Evolutionary conservation across 495 filamentous ascomycete genomes (phyloP).

Genomic region (Podospora fimiseda): DNA sequence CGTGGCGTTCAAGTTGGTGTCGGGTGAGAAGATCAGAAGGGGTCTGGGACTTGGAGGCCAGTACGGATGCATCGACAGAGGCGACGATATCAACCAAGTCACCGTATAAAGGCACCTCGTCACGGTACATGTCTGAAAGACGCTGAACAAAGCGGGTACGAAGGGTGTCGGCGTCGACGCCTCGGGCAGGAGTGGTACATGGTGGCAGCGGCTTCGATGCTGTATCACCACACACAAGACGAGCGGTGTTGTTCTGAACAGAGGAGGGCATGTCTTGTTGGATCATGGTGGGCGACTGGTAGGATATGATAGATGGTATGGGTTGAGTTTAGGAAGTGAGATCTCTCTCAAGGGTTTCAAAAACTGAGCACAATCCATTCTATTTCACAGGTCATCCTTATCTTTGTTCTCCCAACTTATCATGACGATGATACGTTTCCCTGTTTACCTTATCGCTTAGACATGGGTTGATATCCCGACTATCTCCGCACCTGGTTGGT

Average conservation of each 20-base stretch:
- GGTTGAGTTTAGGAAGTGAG: no score
- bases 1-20: slow-evolving; percentile 37
- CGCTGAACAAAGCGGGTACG: slow-evolving; percentile 31
- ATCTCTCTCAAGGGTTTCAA: no score
- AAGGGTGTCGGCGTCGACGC: slow-evolving; percentile 15
- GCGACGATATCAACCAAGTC: slow-evolving; percentile 31
- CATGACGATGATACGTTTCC: background rate
- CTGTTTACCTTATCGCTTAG: background rate
- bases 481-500: background rate
- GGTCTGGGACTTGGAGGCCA: slow-evolving; percentile 4
- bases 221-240: background rate
- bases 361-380: no score
- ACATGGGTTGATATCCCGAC: background rate
- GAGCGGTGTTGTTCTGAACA: background rate
- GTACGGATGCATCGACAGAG: slow-evolving; percentile 25
- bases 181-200: no score
- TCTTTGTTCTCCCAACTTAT: background rate
- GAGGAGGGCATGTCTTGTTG: background rate
- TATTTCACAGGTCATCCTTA: no score
- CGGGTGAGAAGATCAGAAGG: slow-evolving; percentile 22
- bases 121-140: slow-evolving; percentile 38
- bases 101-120: slow-evolving; percentile 38
- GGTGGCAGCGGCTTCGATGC: no score
- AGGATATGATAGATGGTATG: no score
- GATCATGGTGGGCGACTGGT: background rate